Evolutionary conservation across 1,284 basidiomycete genomes (phyloP), one percentile per base, ranked within the genome.

Genomic region (Ustilago shanxiensis): DNA sequence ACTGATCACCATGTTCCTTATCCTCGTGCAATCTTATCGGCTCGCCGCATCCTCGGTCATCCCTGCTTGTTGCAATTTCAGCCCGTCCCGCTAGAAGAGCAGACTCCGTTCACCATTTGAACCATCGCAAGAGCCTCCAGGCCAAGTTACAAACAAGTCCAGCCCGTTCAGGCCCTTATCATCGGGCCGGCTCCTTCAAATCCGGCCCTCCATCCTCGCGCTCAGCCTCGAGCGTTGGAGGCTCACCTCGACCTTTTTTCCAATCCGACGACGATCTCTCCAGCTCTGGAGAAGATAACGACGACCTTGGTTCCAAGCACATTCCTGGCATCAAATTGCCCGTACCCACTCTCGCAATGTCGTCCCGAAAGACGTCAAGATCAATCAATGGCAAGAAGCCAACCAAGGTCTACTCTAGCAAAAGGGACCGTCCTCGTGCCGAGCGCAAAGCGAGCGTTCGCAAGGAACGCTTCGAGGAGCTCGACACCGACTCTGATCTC

Each of bases 401-500:
- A 31, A 51, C 57, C 53, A 79, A 74, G 63, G 56, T 64, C 47
- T 55, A 59, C 45, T 64, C 73, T n/a, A 58, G 56, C 60, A 79
- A 74, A 41, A 72, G 71, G 45, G 78, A 81, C 22, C 74, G 79
- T 11, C 45, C 33, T 35, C 67, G 70, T 31, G 74, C 60, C 39
- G 79, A 82, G 53, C 77, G 80, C 56, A 82, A 82, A 50, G 79
- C 80, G 13, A 67, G 74, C 37, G 80, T 82, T 10, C 73, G 80
- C 50, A 82, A 82, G 64, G 70, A 81, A 53, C 54, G 62, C 45
- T 82, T 81, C 54, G 76, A 82, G 33, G 77, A 79, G 68, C 69
- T 75, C 69, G 77, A 79, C 47, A 66, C 66, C 18, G 77, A 77
- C 51, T 77, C 73, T 1, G 77, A 79, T 41, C 65, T 79, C 5